Evolutionary conservation across 805 yeast species (phyloP), one percentile per base, ranked within the genome.

Genomic region (Candida namnaoensis): DNA sequence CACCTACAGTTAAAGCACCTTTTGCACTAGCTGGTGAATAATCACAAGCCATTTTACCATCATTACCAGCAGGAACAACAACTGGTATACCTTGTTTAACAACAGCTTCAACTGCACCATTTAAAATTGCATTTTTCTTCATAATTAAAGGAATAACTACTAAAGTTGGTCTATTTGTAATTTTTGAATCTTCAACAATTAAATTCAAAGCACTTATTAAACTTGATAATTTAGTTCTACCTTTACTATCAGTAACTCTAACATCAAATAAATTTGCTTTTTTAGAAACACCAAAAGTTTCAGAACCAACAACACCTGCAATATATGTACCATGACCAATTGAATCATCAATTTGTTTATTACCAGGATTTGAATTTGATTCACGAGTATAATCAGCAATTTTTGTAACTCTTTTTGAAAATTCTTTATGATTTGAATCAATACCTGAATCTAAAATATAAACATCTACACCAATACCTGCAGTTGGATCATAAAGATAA

Each of bases 1-100:
- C 91, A 1, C 96, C 97, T 4, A 90, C 95, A 0, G 95, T 80
- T 11, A 88, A 72, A 0, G 87, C 84, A 32, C 70, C 69, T 7
- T 62, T 66, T 3, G 75, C 68, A 34, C 74, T 64, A 4, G 72
- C 67, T 4, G 80, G 79, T 19, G 76, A 69, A 38, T 53, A 62
- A 5, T 54, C 47, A 48, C 79, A 74, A 2, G 78, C 74, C 40
- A 62, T 62, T 14, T 48, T 51, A 34, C 60, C 62, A 33, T 61
- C 66, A 49, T 74, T 75, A 6, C 80, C 80, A 2, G 79, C 79
- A 1, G 79, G 69, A 4, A 66, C 62, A 24, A 73, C 62, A 13
- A 75, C 60, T 15, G 72, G 70, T 38, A 72, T 65, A 1, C 76
- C 75, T 19, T 65, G 62, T 9, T 53, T 45, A 24, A 62, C 54